phyloP scores from a whole-genome alignment of 495 filamentous ascomycete genomes.

The Chaetomium cochliodes region DNA sequence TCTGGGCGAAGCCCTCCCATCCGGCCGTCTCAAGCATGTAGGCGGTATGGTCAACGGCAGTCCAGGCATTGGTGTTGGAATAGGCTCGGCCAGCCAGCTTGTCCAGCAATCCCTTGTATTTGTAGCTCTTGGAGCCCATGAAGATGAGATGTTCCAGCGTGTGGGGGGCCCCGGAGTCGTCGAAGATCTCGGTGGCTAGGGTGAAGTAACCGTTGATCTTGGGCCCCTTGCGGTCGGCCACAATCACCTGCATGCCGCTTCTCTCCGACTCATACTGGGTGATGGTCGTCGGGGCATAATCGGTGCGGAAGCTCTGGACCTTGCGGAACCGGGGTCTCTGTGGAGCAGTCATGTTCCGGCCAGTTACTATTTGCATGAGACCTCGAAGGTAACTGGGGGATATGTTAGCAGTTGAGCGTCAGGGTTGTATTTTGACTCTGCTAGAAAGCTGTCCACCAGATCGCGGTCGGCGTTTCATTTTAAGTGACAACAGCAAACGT shows the following conservation, averaged over 20 bases:
- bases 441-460: neutral
- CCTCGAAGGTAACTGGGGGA: slow-evolving; percentile 25
- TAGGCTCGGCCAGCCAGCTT: slow-evolving; percentile 91
- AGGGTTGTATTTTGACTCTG: neutral
- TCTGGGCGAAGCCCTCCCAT: slow-evolving; percentile 94
- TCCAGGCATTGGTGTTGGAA: slow-evolving; percentile 95
- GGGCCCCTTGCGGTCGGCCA: slow-evolving; percentile 87
- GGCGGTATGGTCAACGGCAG: slow-evolving; percentile 89
- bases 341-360: slow-evolving; percentile 39
- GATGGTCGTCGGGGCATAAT: slow-evolving; percentile 82
- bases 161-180: slow-evolving; percentile 93
- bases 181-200: slow-evolving; percentile 94
- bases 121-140: slow-evolving; percentile 94
- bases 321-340: slow-evolving; percentile 65
- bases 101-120: slow-evolving; percentile 91
- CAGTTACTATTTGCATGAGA: slow-evolving; percentile 22
- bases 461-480: neutral
- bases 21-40: slow-evolving; percentile 93
- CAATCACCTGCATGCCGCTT: slow-evolving; percentile 90
- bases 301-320: slow-evolving; percentile 77
- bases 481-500: neutral
- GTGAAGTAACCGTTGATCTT: slow-evolving; percentile 94
- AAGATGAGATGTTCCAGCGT: slow-evolving; percentile 96
- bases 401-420: slow-evolving; percentile 24
- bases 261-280: slow-evolving; percentile 77